Percentiles rank a stretch among this genome's conserved stretches.
Conservation (phyloP, 306 rosid genomes). For the Comarum palustre region DNA sequence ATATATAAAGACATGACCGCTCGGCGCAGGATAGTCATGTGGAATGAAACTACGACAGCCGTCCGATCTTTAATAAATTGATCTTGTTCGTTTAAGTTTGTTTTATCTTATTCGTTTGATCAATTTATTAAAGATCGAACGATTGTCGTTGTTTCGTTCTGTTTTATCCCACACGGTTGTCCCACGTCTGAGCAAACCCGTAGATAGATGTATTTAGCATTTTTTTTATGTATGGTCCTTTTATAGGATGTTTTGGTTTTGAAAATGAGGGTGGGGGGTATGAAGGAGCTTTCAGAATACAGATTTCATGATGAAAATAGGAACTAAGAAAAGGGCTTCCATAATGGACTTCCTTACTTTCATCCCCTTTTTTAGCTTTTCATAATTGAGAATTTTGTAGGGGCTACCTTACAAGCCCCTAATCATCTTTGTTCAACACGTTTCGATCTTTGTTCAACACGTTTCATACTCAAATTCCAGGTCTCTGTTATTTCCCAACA, state of each 20-base stretch:
- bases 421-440: background rate
- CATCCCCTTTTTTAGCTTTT: slow-evolving; percentile 31
- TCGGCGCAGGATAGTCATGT: no score
- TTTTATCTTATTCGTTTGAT: no score
- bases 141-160: no score
- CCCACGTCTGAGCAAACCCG: no score
- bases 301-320: slow-evolving; percentile 33
- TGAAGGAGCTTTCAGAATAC: slow-evolving; percentile 33
- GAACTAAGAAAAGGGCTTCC: slow-evolving; percentile 23
- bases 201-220: background rate
- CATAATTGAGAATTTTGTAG: slow-evolving; percentile 35
- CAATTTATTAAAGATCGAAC: no score
- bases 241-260: background rate
- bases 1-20: no score
- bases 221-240: background rate
- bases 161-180: no score
- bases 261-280: background rate
- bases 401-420: slow-evolving; percentile 20
- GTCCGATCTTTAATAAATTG: no score
- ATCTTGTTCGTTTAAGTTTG: no score
- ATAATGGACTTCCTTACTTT: slow-evolving; percentile 35
- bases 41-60: no score
- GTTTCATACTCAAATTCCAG: slow-evolving; percentile 4
- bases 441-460: slow-evolving; percentile 19
- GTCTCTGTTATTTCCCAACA: background rate